Evolutionary conservation across 2,329 filamentous ascomycete species (phyloP), one percentile per base, ranked within the genome.

Genomic region (Lachnellula cervina): DNA sequence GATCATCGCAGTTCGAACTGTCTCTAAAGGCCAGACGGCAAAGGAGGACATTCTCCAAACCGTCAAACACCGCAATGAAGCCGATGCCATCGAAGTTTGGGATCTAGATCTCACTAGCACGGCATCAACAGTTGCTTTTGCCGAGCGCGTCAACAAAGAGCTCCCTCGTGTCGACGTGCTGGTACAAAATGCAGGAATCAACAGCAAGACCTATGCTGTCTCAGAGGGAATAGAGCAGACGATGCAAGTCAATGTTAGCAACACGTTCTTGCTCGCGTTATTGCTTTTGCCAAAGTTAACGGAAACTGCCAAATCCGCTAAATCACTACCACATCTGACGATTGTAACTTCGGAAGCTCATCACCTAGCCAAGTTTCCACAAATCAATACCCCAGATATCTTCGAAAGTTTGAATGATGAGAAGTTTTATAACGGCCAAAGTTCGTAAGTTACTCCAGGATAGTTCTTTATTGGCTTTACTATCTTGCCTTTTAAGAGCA

Each of bases 11-110:
- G 68, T 71, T 2, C 70, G 73, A 4, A 66, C 63, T 5, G 25
- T 72, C 0, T 62, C 68, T 5, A 75, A 76, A 59, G 77, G 75
- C 55, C 70, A 77, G 51, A 68, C 66, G 2, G 75, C 76, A 6
- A 70, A 70, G 51, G 61, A 66, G 37, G 65, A 68, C 21, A 69
- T 75, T 1, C 52, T 69, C 4, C 25, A 44, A 43, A 60, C 6
- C 46, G 55, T 42, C 2, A 49, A 49, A 35, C 52, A 46, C 17
- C 19, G 37, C 21, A 19, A n/a, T 4, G 44, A 40, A 25, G 17
- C 14, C 32, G 46, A 52, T n/a, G 47, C 32, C 3, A 45, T 56
- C 25, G 53, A 56, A 42, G 53, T 60, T 4, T 60, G 53, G 56
- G 19, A 28, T 13, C 43, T 59, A 16, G 59, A 60, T 21, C 45